Evolutionary conservation across 306 rosid species (phyloP).

Genomic region (Psophocarpus tetragonolobus): DNA sequence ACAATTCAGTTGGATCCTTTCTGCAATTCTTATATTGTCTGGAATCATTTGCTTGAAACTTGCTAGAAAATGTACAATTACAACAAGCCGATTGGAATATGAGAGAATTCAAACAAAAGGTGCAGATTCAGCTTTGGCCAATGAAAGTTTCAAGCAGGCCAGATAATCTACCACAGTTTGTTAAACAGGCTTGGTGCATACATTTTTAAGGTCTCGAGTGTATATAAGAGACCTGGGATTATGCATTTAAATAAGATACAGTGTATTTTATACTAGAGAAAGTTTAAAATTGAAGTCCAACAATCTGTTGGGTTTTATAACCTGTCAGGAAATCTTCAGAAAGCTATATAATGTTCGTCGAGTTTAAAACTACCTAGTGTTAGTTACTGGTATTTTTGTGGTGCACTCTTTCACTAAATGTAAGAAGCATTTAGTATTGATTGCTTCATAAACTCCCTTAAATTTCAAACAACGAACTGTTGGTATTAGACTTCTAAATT

Average conservation of each 20-base stretch:
- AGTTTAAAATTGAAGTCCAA: constrained; percentile 23
- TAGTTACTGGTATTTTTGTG: not conserved
- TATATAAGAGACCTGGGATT: constrained; percentile 21
- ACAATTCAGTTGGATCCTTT: constrained; percentile 90
- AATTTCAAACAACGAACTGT: not conserved
- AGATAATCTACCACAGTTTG: constrained; percentile 27
- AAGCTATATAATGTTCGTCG: constrained; percentile 11
- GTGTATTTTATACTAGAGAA: not conserved
- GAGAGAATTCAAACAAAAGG: constrained; percentile 67
- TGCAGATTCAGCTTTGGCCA: constrained; percentile 46
- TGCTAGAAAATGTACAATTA: constrained; percentile 48
- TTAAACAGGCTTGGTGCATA: not conserved
- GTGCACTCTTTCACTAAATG: constrained; percentile 10
- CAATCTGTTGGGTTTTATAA: constrained; percentile 31
- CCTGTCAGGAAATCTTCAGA: constrained; percentile 3
- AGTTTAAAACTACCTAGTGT: constrained; percentile 16
- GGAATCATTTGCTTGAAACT: constrained; percentile 58
- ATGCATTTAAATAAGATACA: constrained; percentile 28
- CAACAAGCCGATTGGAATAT: constrained; percentile 53
- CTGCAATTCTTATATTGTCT: constrained; percentile 58
- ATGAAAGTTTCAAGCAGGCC: constrained; percentile 54
- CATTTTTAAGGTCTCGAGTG: constrained; percentile 21
- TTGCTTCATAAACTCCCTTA: not conserved
- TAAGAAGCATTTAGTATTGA: constrained; percentile 33
- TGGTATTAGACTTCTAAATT: not conserved